Percentiles rank a stretch among this genome's conserved stretches.
Conservation (phyloP, 1,284 basidiomycete species). For the Pseudozyma sp. region DNA sequence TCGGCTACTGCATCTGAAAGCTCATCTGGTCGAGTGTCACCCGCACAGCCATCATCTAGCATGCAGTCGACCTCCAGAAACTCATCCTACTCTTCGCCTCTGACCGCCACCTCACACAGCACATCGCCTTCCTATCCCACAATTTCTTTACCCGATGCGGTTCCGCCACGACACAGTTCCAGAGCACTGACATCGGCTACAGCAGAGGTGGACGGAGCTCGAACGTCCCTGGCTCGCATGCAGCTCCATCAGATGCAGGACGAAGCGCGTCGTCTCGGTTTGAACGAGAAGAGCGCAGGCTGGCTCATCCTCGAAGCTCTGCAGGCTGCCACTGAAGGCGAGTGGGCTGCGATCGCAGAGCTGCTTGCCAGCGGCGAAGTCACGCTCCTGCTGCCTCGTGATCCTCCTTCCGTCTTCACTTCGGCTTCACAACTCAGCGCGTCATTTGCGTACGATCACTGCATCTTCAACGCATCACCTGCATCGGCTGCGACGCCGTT, state of each 20-base stretch:
- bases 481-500: neutral
- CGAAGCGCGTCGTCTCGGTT: slow-evolving; percentile 23
- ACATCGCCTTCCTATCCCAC: slow-evolving; percentile 27
- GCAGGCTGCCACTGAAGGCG: slow-evolving; percentile 80
- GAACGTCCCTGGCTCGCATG: slow-evolving; percentile 10
- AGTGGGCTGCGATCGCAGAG: slow-evolving; percentile 78
- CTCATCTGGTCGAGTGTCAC: slow-evolving; percentile 3
- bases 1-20: neutral
- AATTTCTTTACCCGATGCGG: slow-evolving; percentile 17
- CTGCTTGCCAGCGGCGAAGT: slow-evolving; percentile 79
- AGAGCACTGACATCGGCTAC: neutral
- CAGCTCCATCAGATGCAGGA: slow-evolving; percentile 33
- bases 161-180: slow-evolving; percentile 4
- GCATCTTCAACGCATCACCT: slow-evolving; percentile 72
- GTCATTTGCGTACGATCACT: slow-evolving; percentile 73
- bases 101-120: slow-evolving; percentile 13
- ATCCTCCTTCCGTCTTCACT: slow-evolving; percentile 70
- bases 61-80: neutral
- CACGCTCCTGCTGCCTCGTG: slow-evolving; percentile 80
- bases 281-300: slow-evolving; percentile 29
- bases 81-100: slow-evolving; percentile 6
- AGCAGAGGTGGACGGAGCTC: slow-evolving; percentile 7
- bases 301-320: slow-evolving; percentile 75
- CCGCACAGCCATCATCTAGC: slow-evolving; percentile 3
- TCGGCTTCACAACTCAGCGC: slow-evolving; percentile 42